These are phyloP conservation scores for Leccinum sublutescens DNA, from an alignment of 768 basidiomycete species.

Conservation along the genomic window DNA sequence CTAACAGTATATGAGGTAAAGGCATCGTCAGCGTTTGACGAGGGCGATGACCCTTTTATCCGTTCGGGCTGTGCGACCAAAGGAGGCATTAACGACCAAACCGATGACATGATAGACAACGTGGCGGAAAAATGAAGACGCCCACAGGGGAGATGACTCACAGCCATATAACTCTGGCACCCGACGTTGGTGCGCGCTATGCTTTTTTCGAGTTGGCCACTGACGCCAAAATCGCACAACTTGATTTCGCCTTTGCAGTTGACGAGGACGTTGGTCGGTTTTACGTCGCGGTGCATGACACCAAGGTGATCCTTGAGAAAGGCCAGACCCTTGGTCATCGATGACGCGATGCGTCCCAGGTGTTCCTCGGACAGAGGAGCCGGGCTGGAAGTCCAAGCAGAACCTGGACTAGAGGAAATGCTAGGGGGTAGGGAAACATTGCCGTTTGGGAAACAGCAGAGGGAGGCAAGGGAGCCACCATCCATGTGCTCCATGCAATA, in stretches of 20 bases:
- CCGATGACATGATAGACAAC: constrained; percentile 6
- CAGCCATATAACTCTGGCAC: constrained; percentile 98
- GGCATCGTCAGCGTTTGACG: constrained; percentile 31
- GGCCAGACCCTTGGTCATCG: constrained; percentile 85
- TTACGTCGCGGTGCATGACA: constrained; percentile 84
- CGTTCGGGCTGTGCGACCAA: constrained; percentile 72
- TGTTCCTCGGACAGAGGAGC: constrained; percentile 67
- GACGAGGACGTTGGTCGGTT: constrained; percentile 91
- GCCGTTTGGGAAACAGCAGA: constrained; percentile 47
- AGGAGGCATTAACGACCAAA: neutral
- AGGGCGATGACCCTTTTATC: constrained; percentile 84
- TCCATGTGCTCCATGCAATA: constrained; percentile 99
- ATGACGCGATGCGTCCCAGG: constrained; percentile 74
- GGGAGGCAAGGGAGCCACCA: constrained; percentile 89
- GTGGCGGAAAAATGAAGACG: neutral
- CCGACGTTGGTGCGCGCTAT: constrained; percentile 98
- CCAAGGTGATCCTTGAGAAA: constrained; percentile 95
- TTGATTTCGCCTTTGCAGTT: constrained; percentile 89
- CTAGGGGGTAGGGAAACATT: constrained; percentile 36
- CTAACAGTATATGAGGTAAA: constrained; percentile 82
- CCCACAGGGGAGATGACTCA: constrained; percentile 39
- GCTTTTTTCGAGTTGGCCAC: constrained; percentile 93
- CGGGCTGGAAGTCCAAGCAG: constrained; percentile 35
- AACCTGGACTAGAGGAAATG: constrained; percentile 31
- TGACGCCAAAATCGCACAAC: constrained; percentile 98